These are phyloP conservation scores for Delitschia confertaspora DNA, from an alignment of 495 filamentous ascomycete species.

Conservation along the genomic window DNA sequence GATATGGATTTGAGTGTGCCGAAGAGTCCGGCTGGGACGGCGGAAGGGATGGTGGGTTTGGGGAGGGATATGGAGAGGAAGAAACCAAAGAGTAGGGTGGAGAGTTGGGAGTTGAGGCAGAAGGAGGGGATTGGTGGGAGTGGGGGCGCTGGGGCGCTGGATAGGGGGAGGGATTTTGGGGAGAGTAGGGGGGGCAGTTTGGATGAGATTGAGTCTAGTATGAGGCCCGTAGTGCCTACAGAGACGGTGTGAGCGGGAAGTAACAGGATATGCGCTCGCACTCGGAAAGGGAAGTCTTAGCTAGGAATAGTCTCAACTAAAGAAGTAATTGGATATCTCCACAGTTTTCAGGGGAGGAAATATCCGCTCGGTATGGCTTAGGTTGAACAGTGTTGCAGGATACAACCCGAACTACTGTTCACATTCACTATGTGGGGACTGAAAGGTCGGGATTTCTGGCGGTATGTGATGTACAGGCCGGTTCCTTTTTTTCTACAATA, in stretches of 20 bases:
- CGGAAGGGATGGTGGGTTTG: constrained; percentile 24
- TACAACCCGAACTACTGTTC: too few relatives aligned
- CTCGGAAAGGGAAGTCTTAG: too few relatives aligned
- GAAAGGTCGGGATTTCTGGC: too few relatives aligned
- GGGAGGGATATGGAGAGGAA: constrained; percentile 11
- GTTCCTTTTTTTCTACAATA: too few relatives aligned
- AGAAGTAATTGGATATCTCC: too few relatives aligned
- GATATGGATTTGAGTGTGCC: constrained; percentile 30
- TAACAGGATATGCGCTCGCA: too few relatives aligned
- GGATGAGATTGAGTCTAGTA: constrained; percentile 27
- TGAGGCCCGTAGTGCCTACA: constrained; percentile 28
- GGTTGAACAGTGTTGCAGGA: too few relatives aligned
- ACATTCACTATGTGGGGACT: too few relatives aligned
- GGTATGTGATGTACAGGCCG: too few relatives aligned
- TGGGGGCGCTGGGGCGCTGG: constrained; percentile 6
- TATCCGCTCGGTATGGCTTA: too few relatives aligned
- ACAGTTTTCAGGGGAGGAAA: too few relatives aligned
- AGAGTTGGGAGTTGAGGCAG: constrained; percentile 37
- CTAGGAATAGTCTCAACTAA: too few relatives aligned
- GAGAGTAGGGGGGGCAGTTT: constrained; percentile 26
- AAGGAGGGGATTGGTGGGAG: constrained; percentile 18
- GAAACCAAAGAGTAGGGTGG: constrained; percentile 30
- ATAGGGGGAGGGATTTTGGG: constrained; percentile 13
- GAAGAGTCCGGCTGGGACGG: constrained; percentile 22
- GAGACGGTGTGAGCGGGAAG: constrained; percentile 28